Evolutionary conservation across 1,284 basidiomycete species (phyloP).

Genomic region (Ganoderma lucidum): DNA sequence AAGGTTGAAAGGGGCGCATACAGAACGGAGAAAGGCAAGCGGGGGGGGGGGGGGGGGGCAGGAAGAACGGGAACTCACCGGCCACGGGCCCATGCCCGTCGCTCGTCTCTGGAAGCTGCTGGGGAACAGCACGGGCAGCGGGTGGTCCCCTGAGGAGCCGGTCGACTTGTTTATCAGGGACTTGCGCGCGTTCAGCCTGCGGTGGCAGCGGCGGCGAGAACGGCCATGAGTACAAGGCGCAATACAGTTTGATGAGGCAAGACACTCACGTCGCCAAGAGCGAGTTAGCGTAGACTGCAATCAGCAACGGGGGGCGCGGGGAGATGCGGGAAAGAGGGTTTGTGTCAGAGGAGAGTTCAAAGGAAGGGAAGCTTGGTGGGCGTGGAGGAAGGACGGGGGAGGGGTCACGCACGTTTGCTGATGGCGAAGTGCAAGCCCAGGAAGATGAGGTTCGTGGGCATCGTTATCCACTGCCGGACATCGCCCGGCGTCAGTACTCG

Average conservation of each 20-base stretch:
- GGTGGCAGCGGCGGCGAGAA: neutral
- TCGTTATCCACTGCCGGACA: slow-evolving; percentile 38
- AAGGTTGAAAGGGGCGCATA: neutral
- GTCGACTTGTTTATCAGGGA: slow-evolving; percentile 38
- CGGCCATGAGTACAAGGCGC: neutral
- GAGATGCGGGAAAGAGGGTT: slow-evolving; percentile 1
- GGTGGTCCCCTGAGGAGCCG: slow-evolving; percentile 36
- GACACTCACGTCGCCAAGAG: slow-evolving; percentile 48
- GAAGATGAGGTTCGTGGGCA: slow-evolving; percentile 57
- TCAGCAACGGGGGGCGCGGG: neutral
- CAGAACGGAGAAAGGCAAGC: too few relatives aligned
- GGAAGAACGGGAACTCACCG: slow-evolving; percentile 11
- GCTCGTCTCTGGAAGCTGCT: slow-evolving; percentile 31
- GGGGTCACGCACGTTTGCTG: slow-evolving; percentile 50
- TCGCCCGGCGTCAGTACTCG: neutral
- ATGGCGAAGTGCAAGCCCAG: slow-evolving; percentile 60
- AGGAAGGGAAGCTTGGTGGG: neutral
- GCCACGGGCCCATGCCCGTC: slow-evolving; percentile 23
- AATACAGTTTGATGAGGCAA: neutral
- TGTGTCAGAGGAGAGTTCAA: neutral
- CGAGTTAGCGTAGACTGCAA: slow-evolving; percentile 51
- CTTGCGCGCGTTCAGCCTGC: slow-evolving; percentile 42
- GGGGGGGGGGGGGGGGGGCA: too few relatives aligned
- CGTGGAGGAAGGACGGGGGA: neutral
- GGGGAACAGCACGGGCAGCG: slow-evolving; percentile 44